A percentile compares a stretch with the other conserved stretches of the same genome.
These are phyloP conservation scores for Talaromyces sp. DNA, from an alignment of 2,329 filamentous ascomycete species.

Conservation along the genomic window DNA sequence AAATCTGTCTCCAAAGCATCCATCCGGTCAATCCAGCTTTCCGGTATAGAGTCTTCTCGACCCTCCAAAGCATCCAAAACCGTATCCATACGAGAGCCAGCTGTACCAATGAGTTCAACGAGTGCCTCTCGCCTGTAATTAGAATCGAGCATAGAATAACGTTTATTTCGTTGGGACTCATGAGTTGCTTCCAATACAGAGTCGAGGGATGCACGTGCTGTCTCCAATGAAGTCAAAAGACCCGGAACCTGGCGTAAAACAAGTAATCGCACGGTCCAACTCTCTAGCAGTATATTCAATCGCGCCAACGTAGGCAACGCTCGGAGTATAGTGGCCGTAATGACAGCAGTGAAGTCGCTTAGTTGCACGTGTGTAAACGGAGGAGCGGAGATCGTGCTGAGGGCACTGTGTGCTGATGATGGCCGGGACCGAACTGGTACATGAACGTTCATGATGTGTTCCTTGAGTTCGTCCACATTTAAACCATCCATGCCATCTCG, in stretches of 20 bases:
- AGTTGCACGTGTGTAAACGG: conserved; percentile 61
- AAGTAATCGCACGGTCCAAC: conserved; percentile 72
- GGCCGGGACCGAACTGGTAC: conserved; percentile 60
- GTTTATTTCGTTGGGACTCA: conserved; percentile 24
- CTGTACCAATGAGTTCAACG: conserved; percentile 63
- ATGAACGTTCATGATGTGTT: conserved; percentile 78
- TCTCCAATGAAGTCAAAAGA: conserved; percentile 62
- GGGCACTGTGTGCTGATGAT: conserved; percentile 42
- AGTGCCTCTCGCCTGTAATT: conserved; percentile 53
- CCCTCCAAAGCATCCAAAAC: conserved; percentile 88
- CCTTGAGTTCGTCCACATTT: conserved; percentile 73
- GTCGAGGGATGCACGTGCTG: conserved; percentile 34
- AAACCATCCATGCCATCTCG: conserved; percentile 45
- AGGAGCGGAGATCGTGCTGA: conserved; percentile 37
- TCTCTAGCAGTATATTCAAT: conserved; percentile 67
- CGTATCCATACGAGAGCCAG: conserved; percentile 72
- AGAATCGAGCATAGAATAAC: conserved; percentile 37
- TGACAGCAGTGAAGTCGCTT: conserved; percentile 84
- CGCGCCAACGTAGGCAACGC: conserved; percentile 76
- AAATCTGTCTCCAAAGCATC: conserved; percentile 76
- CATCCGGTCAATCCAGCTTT: conserved; percentile 81
- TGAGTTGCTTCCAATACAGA: conserved; percentile 31
- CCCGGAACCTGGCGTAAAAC: conserved; percentile 71
- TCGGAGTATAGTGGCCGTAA: conserved; percentile 89
- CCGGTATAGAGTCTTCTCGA: conserved; percentile 75